phyloP scores from a whole-genome alignment of 1,284 basidiomycete species.

The Mycosarcoma mackinlayi region DNA sequence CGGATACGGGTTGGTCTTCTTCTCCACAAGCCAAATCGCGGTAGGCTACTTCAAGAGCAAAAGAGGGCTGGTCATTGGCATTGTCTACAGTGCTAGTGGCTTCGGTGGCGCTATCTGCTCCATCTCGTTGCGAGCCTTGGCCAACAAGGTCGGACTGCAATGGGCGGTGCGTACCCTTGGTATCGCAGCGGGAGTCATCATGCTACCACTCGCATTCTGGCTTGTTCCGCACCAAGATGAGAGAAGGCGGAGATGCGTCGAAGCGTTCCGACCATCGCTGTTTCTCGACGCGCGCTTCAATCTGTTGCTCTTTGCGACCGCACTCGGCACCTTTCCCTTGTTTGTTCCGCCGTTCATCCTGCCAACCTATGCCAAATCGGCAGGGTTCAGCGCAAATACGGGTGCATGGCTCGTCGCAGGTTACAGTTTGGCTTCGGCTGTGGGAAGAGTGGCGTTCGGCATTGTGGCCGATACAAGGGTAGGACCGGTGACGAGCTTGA shows the following conservation, averaged over 20 bases:
- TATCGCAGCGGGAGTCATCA: slow-evolving; percentile 11
- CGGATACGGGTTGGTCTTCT: slow-evolving; percentile 49
- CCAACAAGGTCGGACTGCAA: slow-evolving; percentile 48
- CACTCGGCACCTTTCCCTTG: slow-evolving; percentile 66
- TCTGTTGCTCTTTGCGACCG: slow-evolving; percentile 62
- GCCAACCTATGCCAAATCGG: slow-evolving; percentile 65
- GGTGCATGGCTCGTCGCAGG: slow-evolving; percentile 62
- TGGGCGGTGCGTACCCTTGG: slow-evolving; percentile 60
- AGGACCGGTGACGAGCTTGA: slow-evolving; percentile 46
- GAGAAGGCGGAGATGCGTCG: slow-evolving; percentile 14
- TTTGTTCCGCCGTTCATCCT: slow-evolving; percentile 69
- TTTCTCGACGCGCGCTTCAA: slow-evolving; percentile 64
- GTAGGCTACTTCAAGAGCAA: slow-evolving; percentile 64
- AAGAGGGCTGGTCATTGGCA: slow-evolving; percentile 65
- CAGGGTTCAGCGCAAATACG: slow-evolving; percentile 52
- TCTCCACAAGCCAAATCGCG: slow-evolving; percentile 44
- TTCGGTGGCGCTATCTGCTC: slow-evolving; percentile 66
- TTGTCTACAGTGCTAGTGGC: slow-evolving; percentile 66
- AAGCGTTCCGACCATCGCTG: slow-evolving; percentile 44
- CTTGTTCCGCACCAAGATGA: slow-evolving; percentile 32
- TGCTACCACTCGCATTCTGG: slow-evolving; percentile 39
- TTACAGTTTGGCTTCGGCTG: slow-evolving; percentile 49
- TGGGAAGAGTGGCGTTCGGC: slow-evolving; percentile 48
- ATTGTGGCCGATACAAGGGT: slow-evolving; percentile 47
- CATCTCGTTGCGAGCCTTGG: slow-evolving; percentile 53